Percentiles rank a stretch among this genome's conserved stretches.
phyloP scores from a whole-genome alignment of 1,284 basidiomycete species.

The Tilletia caries region DNA sequence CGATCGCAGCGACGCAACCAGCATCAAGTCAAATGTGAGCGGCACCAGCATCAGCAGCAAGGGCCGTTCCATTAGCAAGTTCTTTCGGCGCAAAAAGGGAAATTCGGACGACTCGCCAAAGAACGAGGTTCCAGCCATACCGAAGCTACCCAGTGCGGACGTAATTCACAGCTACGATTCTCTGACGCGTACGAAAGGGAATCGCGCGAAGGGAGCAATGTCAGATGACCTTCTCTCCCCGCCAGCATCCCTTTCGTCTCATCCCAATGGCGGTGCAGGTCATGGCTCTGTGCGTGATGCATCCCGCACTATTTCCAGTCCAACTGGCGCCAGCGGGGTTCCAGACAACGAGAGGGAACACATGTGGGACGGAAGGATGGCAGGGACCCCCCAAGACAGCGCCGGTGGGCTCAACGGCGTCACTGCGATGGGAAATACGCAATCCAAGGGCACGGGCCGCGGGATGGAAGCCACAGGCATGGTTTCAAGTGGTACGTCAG shows the following conservation, averaged over 20 bases:
- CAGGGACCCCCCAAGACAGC: background rate
- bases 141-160: background rate
- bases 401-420: background rate
- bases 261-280: background rate
- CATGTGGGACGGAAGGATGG: background rate
- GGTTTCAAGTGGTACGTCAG: background rate
- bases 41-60: background rate
- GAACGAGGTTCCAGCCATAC: background rate
- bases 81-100: background rate
- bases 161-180: background rate
- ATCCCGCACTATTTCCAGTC: background rate
- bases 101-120: background rate
- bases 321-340: too few species aligned
- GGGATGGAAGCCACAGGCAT: background rate
- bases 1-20: background rate
- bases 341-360: background rate
- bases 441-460: background rate
- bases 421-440: background rate
- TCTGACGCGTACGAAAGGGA: background rate
- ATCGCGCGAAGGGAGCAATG: background rate
- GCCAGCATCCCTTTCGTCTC: background rate
- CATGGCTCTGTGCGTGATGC: background rate
- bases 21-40: slow-evolving; percentile 2
- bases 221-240: background rate
- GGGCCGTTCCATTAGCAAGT: background rate